Evolutionary conservation across 805 yeast species (phyloP).

Genomic region (Saturnispora kantuleensis): DNA sequence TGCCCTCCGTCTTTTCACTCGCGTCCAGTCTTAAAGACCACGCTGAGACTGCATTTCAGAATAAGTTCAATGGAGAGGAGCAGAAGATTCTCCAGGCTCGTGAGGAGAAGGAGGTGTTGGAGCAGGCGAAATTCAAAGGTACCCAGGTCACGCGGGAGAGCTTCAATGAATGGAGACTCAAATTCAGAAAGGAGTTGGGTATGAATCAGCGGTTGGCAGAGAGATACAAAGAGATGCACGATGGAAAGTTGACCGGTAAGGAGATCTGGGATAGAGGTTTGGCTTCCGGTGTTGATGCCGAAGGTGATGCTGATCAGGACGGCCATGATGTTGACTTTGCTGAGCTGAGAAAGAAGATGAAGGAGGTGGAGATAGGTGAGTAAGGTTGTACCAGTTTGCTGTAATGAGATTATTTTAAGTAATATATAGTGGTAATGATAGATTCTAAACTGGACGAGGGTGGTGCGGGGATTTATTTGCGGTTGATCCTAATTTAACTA

Average conservation of each 20-base stretch:
- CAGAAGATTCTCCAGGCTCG: conserved; percentile 48
- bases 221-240: conserved; percentile 49
- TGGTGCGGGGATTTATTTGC: neutral
- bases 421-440: too few species aligned
- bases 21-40: conserved; percentile 70
- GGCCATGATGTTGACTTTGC: conserved; percentile 22
- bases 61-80: conserved; percentile 46
- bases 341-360: conserved; percentile 12
- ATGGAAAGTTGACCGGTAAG: conserved; percentile 74
- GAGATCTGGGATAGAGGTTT: conserved; percentile 88
- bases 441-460: too few species aligned
- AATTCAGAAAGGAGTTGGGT: conserved; percentile 66
- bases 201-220: conserved; percentile 47
- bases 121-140: conserved; percentile 84
- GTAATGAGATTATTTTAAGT: too few species aligned
- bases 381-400: too few species aligned
- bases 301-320: conserved; percentile 21
- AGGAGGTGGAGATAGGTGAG: conserved; percentile 4
- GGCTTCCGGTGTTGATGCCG: conserved; percentile 56
- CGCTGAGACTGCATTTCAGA: conserved; percentile 59
- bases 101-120: conserved; percentile 61
- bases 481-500: neutral
- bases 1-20: conserved; percentile 83
- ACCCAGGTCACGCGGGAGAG: conserved; percentile 78
- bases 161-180: conserved; percentile 61